Evolutionary conservation across 208 protist genomes (phyloP), one percentile per base, ranked within the genome.

Genomic region (Acanthamoeba royreba): DNA sequence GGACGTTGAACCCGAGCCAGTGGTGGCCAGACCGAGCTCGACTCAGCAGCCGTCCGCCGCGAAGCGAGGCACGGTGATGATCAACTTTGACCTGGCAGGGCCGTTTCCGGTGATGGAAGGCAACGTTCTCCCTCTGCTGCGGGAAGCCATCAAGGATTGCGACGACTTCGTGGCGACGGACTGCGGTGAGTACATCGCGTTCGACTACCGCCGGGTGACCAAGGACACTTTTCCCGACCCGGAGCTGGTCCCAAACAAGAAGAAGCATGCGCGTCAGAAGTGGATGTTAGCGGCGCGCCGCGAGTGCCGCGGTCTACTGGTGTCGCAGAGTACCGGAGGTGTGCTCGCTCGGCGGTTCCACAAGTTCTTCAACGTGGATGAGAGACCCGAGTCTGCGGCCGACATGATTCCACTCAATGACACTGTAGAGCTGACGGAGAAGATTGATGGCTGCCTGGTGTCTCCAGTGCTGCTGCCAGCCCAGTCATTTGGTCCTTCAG

Each of bases 291-390:
- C 92, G 7, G 66, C 69, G 5, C 55, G 93, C n/a, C 81, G 93
- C 19, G 93, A 94, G 72, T 92, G 85, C 49, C 61, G 93, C 35
- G 93, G 93, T 17, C 69, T 94, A 1, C 45, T 94, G 25, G 77
- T 94, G 35, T 61, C 49, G 35, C 52, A 40, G 28, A 25, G 4
- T 13, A 88, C 85, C 1, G 93, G 93, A 17, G 4, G 11, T 19
- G 93, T 95, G 42, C 52, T 95, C 31, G 93, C 93, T 17, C 85
- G 93, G 5, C 66, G 93, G n/a, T 93, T 90, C 74, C 93, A 95
- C 88, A 95, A 95, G 45, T 95, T 95, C 93, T 95, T 93, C 72
- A 95, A 95, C 55, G 72, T 95, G 17, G 93, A 93, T 53, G 93
- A 95, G 93, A 13, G 40, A 17, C n/a, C 85, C 15, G 93, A 95